Percentiles rank a stretch among this genome's conserved stretches.
Conservation (phyloP, 306 rosid species). For the Cyamopsis tetragonoloba region DNA sequence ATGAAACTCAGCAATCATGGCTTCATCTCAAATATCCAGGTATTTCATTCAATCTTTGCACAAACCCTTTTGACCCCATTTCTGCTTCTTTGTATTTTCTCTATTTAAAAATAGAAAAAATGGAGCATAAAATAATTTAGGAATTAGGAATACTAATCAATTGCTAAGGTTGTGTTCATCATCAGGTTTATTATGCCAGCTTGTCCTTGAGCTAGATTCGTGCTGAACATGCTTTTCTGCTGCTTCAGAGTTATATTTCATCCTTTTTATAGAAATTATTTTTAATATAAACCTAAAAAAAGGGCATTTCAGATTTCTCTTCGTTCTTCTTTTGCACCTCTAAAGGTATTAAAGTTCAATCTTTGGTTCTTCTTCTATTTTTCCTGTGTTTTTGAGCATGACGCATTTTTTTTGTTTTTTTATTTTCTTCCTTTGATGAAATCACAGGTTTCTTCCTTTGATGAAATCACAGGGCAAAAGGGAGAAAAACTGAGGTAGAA, state of each 20-base stretch:
- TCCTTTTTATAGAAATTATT: constrained; percentile 2
- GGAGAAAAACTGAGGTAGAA: background rate
- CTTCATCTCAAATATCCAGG: constrained; percentile 12
- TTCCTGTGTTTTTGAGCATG: background rate
- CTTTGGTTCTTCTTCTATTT: background rate
- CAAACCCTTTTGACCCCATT: background rate
- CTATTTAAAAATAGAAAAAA: background rate
- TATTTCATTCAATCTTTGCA: background rate
- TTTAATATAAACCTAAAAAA: background rate
- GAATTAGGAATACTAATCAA: constrained; percentile 12
- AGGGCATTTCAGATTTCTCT: constrained; percentile 14
- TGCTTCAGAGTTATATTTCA: constrained; percentile 13
- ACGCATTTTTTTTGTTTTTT: constrained; percentile 1
- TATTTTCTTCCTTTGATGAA: constrained; percentile 3
- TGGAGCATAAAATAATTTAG: constrained; percentile 18
- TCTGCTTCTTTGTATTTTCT: background rate
- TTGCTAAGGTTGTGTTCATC: constrained; percentile 34
- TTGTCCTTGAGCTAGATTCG: constrained; percentile 28
- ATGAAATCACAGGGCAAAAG: constrained; percentile 3
- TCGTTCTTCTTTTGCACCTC: constrained; percentile 2
- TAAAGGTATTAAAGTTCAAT: constrained; percentile 26
- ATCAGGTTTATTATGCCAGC: constrained; percentile 32
- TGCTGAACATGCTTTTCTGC: constrained; percentile 14
- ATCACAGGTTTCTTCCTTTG: background rate
- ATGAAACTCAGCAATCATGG: constrained; percentile 2